Conservation (phyloP, 305 asterid species). For the Fraxinus velutina region DNA sequence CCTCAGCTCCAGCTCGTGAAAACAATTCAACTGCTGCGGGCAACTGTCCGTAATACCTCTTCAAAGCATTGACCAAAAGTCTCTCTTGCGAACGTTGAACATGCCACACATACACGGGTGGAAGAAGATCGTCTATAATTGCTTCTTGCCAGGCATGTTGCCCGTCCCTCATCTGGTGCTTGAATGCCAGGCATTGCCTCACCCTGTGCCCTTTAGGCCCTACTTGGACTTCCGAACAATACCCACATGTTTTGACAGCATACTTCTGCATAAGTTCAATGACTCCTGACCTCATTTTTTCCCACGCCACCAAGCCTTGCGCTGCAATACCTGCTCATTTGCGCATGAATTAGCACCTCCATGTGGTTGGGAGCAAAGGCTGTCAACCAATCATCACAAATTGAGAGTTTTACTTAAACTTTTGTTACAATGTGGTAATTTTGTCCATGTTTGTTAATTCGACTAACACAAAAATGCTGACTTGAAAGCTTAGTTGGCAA, state of each 20-base stretch:
- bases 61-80: conserved; percentile 45
- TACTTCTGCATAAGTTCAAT: conserved; percentile 46
- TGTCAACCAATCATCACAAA: neutral
- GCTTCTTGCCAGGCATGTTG: conserved; percentile 86
- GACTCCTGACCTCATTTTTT: conserved; percentile 40
- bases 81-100: conserved; percentile 20
- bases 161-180: conserved; percentile 83
- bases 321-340: conserved; percentile 43
- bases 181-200: conserved; percentile 71
- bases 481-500: neutral
- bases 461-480: neutral
- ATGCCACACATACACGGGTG: conserved; percentile 67
- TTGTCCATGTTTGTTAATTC: neutral
- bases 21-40: conserved; percentile 66
- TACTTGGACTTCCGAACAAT: conserved; percentile 69
- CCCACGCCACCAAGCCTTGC: conserved; percentile 55
- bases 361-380: no score
- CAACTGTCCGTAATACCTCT: conserved; percentile 58
- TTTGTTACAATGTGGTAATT: neutral
- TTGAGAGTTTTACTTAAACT: neutral
- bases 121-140: conserved; percentile 49
- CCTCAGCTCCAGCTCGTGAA: conserved; percentile 54
- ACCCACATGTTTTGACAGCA: conserved; percentile 58
- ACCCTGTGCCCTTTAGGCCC: conserved; percentile 77
- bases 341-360: neutral